phyloP scores from a whole-genome alignment of 371 early-diverging fungal genomes.

The Actinomucor elegans region DNA sequence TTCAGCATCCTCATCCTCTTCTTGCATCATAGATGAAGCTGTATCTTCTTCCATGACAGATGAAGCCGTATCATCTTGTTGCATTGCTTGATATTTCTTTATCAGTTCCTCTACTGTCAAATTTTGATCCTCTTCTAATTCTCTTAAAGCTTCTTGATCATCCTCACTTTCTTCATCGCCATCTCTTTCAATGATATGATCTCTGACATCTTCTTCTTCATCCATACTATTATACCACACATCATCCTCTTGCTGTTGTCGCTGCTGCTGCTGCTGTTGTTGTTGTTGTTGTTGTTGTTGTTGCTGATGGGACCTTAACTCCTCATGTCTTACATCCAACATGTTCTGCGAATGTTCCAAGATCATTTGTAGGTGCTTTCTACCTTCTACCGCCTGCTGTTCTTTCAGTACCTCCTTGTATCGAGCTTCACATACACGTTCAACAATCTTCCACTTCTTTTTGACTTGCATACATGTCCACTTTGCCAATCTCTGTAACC shows the following conservation, averaged over 20 bases:
- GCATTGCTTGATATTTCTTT: conserved; percentile 31
- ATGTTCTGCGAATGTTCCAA: conserved; percentile 73
- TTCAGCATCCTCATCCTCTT: conserved; percentile 8
- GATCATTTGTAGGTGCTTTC: conserved; percentile 65
- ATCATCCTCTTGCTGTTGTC: conserved; percentile 20
- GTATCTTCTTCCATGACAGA: conserved; percentile 2
- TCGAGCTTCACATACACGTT: conserved; percentile 60
- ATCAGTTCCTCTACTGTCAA: conserved; percentile 63
- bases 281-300: background rate
- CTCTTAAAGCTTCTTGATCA: conserved; percentile 36
- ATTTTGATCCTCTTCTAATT: conserved; percentile 34
- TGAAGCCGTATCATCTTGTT: background rate
- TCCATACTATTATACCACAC: conserved; percentile 8
- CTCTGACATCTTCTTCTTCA: conserved; percentile 29
- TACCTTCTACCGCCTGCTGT: conserved; percentile 60
- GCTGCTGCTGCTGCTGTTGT: background rate
- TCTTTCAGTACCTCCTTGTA: conserved; percentile 59
- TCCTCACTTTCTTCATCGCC: conserved; percentile 29
- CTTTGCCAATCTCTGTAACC: conserved; percentile 61
- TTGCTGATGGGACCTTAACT: conserved; percentile 24
- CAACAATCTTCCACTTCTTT: conserved; percentile 67
- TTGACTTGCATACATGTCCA: conserved; percentile 65
- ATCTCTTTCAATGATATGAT: conserved; percentile 33
- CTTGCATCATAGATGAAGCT: background rate
- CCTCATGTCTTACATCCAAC: conserved; percentile 66